phyloP scores from a whole-genome alignment of 2,329 filamentous ascomycete genomes.

The Fusarium mangiferae region DNA sequence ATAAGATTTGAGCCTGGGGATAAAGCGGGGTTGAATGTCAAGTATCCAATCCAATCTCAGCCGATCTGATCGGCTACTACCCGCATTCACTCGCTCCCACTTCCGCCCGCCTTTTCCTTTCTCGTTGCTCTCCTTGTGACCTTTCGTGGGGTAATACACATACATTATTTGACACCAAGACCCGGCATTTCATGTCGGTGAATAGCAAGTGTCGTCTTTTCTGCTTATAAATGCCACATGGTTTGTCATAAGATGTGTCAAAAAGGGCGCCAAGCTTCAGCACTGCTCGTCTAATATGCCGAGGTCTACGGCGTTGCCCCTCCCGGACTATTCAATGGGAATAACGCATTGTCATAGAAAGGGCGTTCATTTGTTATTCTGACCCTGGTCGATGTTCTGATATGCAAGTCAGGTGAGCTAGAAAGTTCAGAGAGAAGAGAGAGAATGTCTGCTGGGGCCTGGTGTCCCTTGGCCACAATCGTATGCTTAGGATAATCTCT shows the following conservation, averaged over 20 bases:
- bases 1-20: constrained; percentile 19
- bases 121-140: background rate
- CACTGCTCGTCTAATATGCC: background rate
- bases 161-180: background rate
- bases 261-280: background rate
- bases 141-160: constrained; percentile 1
- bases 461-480: background rate
- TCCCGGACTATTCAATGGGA: background rate
- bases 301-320: background rate
- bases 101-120: background rate
- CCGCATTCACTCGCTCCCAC: constrained; percentile 8
- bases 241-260: background rate
- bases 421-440: background rate
- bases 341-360: background rate
- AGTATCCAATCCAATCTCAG: constrained; percentile 14
- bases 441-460: no score
- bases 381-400: background rate
- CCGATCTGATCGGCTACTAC: constrained; percentile 17
- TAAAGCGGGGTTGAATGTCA: constrained; percentile 21
- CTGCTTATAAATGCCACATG: background rate
- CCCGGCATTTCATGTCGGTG: background rate
- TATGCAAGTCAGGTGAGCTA: background rate
- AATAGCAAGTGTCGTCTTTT: background rate
- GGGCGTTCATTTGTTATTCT: no score
- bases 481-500: background rate